These are phyloP conservation scores for Phialemoniopsis sp. DNA, from an alignment of 2,329 filamentous ascomycete species.

Conservation along the genomic window DNA sequence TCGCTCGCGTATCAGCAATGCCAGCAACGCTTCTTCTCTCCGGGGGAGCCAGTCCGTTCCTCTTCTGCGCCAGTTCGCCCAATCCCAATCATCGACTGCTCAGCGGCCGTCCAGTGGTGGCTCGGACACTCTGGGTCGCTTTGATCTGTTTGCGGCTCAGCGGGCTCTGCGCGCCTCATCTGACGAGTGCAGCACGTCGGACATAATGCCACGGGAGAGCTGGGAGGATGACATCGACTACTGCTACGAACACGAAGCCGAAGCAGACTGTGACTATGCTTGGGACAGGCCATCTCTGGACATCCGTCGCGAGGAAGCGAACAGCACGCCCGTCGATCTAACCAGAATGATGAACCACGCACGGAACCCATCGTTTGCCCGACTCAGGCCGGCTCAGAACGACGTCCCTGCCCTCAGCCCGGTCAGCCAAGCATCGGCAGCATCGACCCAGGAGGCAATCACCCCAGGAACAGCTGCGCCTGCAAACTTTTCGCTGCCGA, in stretches of 20 bases:
- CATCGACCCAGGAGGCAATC: constrained; percentile 35
- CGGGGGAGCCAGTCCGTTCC: constrained; percentile 53
- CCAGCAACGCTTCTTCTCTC: constrained; percentile 46
- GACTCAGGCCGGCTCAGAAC: too few relatives aligned
- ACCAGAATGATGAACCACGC: too few relatives aligned
- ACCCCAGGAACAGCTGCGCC: constrained; percentile 31
- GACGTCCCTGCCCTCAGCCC: constrained; percentile 47
- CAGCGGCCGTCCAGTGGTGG: constrained; percentile 35
- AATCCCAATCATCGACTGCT: constrained; percentile 21
- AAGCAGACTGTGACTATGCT: constrained; percentile 63
- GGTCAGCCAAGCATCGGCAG: constrained; percentile 37
- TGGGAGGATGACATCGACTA: constrained; percentile 71
- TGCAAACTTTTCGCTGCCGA: constrained; percentile 43
- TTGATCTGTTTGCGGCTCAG: constrained; percentile 33
- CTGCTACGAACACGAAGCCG: constrained; percentile 65
- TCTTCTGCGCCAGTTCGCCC: constrained; percentile 40
- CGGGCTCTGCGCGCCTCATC: constrained; percentile 20
- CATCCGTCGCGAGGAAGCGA: constrained; percentile 24
- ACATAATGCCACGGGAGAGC: constrained; percentile 34
- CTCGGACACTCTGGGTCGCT: constrained; percentile 47
- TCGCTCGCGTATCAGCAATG: constrained; percentile 36
- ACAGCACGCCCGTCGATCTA: constrained; percentile 16
- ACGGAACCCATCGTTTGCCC: too few relatives aligned
- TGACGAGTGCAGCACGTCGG: constrained; percentile 16
- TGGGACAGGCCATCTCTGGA: constrained; percentile 59